Conservation (phyloP, 495 filamentous ascomycete genomes). For the Podospora pseudopauciseta region DNA sequence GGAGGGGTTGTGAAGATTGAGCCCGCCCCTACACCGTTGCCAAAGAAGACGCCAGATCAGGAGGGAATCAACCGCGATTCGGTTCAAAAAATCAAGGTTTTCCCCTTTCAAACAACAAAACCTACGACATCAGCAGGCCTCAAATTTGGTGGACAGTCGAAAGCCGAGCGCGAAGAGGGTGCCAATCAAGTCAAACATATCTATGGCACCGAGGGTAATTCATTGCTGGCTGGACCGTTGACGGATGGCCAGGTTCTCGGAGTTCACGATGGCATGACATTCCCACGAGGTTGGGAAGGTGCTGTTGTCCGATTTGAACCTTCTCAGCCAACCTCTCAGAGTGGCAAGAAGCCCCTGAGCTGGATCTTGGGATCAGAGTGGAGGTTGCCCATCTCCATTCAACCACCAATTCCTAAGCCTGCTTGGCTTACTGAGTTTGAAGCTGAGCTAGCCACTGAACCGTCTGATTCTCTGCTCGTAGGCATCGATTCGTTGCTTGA, state of each 20-base stretch:
- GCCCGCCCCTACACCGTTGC: slow-evolving; percentile 44
- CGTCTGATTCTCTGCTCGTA: slow-evolving; percentile 61
- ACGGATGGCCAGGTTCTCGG: slow-evolving; percentile 81
- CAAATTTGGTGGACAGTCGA: slow-evolving; percentile 85
- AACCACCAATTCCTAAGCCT: slow-evolving; percentile 62
- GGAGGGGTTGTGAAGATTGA: slow-evolving; percentile 87
- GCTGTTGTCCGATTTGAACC: slow-evolving; percentile 76
- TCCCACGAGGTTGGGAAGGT: slow-evolving; percentile 58
- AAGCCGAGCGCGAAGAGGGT: slow-evolving; percentile 67
- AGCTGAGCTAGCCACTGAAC: slow-evolving; percentile 50
- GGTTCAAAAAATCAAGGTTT: slow-evolving; percentile 62
- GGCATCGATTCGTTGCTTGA: slow-evolving; percentile 76
- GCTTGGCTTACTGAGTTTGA: slow-evolving; percentile 45
- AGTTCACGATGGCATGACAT: slow-evolving; percentile 37
- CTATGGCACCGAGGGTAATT: slow-evolving; percentile 53
- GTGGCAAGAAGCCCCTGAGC: slow-evolving; percentile 50
- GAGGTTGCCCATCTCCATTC: slow-evolving; percentile 66
- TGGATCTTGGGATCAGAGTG: slow-evolving; percentile 79
- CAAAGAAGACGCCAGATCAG: slow-evolving; percentile 30
- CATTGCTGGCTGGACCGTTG: slow-evolving; percentile 77
- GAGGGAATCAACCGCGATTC: slow-evolving; percentile 31
- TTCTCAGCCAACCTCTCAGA: slow-evolving; percentile 38
- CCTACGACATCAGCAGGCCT: slow-evolving; percentile 59
- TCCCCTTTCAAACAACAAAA: slow-evolving; percentile 63
- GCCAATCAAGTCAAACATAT: slow-evolving; percentile 52